Base-by-base conservation (phyloP, 805 yeast species). In the Myxozyma mucilagina region DNA sequence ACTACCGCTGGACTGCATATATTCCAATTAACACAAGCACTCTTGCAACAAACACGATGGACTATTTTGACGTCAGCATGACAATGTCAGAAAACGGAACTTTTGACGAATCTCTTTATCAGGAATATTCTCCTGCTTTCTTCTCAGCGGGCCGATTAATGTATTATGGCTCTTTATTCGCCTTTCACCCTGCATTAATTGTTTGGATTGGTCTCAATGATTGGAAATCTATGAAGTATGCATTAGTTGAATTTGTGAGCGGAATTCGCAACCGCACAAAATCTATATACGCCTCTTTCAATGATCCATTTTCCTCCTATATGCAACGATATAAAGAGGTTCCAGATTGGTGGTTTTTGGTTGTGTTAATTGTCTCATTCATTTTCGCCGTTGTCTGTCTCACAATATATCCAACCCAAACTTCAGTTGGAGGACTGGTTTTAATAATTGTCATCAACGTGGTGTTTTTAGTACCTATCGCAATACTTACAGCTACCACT, bases 371-470 rank as follows among this genome's bases (percentile, higher is more conserved):
- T 3, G 65, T 76, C 1, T 81, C 84, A 53, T 77, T 85, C 18
- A 72, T 75, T 0, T 73, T 84, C 57, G 78, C 79, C 69, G 79
- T 70, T 31, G 77, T 75, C 10, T 70, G 76, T 35, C 70, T 80
- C 39, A 69, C 75, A 47, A 73, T 72, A 1, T 80, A 79, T 73
- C 74, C 72, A 31, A 76, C 76, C 68, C 81, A 82, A 57, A 81
- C 86, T 1, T 87, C 89, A 0, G 77, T 83, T 18, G 86, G 86
- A 85, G 87, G 86, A 0, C 74, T 86, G 16, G 76, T 84, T 56
- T 79, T 86, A 60, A 84, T 86, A 0, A 73, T 85, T 10, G 74
- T 77, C n/a, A 78, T 85, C 63, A 82, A 84, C 53, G 71, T 81
- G 42, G 72, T 82, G 13, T 81, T 85, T 69, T 73, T 87, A 52